A percentile compares a stretch with the other conserved stretches of the same genome.
phyloP scores from a whole-genome alignment of 257 asterid genomes.

The Ballota nigra region DNA sequence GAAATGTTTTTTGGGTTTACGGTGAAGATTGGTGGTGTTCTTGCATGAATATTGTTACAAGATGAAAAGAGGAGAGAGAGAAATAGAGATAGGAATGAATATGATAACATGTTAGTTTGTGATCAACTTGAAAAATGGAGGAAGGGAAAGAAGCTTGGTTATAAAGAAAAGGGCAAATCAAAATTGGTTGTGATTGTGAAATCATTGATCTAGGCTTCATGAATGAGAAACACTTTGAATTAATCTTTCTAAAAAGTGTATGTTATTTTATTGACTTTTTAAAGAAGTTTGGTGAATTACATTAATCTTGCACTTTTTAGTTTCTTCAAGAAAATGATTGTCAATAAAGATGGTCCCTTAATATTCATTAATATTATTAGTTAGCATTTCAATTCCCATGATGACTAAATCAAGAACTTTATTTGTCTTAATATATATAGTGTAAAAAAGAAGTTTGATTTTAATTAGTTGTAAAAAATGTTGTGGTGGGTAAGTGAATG shows the following conservation, averaged over 20 bases:
- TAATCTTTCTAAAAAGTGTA: neutral
- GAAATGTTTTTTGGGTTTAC: conserved; percentile 13
- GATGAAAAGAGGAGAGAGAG: conserved; percentile 29
- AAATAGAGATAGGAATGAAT: conserved; percentile 21
- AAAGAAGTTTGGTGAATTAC: conserved; percentile 25
- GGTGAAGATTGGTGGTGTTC: conserved; percentile 28
- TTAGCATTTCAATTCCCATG: neutral
- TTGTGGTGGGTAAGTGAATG: neutral
- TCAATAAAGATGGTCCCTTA: neutral
- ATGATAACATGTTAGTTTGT: conserved; percentile 40
- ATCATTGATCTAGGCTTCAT: neutral
- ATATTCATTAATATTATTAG: neutral
- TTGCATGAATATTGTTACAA: conserved; percentile 31
- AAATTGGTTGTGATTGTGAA: neutral
- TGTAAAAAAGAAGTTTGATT: conserved; percentile 10
- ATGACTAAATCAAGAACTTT: neutral
- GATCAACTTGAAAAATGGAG: conserved; percentile 1
- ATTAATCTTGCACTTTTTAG: neutral
- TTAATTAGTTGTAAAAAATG: neutral
- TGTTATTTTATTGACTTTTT: neutral
- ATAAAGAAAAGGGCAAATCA: conserved; percentile 23
- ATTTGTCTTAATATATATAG: neutral
- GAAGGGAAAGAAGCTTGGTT: conserved; percentile 19
- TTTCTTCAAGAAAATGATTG: neutral
- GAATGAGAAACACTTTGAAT: conserved; percentile 4